These are phyloP conservation scores for Grigorovia humatica DNA, from an alignment of 805 yeast genomes.

Conservation along the genomic window DNA sequence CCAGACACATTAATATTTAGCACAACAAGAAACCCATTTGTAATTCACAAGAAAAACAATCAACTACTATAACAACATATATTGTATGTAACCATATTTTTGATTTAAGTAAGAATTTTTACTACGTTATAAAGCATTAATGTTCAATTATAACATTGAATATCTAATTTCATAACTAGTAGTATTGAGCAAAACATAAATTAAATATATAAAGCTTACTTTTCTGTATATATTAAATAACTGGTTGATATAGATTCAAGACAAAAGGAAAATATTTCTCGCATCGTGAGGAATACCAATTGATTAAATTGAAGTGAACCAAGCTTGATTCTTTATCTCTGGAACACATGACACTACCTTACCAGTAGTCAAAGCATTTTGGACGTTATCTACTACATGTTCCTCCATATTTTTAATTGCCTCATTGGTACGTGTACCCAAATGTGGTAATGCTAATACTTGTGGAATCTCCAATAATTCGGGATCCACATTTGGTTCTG, in stretches of 20 bases:
- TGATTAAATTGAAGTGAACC: conserved; percentile 9
- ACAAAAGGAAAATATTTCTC: no score
- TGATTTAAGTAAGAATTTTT: no score
- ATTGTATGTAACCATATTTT: no score
- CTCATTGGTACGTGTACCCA: conserved; percentile 75
- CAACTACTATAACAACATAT: not conserved
- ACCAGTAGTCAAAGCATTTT: conserved; percentile 49
- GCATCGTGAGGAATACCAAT: no score
- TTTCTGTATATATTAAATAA: no score
- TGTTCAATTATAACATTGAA: no score
- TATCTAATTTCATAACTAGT: no score
- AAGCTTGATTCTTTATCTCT: conserved; percentile 41
- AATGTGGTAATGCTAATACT: conserved; percentile 74
- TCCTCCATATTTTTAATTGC: conserved; percentile 75
- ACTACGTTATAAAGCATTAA: no score
- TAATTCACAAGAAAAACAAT: not conserved
- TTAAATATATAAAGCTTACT: no score
- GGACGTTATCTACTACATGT: conserved; percentile 60
- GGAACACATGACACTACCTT: conserved; percentile 72
- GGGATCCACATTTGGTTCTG: conserved; percentile 60
- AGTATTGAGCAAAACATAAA: no score
- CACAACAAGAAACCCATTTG: not conserved
- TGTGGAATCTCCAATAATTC: conserved; percentile 55
- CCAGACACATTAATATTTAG: not conserved
- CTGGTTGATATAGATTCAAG: no score